Evolutionary conservation across 169 alveolate genomes (phyloP), one percentile per base, ranked within the genome.

Genomic region (Toxoplasma gondii): DNA sequence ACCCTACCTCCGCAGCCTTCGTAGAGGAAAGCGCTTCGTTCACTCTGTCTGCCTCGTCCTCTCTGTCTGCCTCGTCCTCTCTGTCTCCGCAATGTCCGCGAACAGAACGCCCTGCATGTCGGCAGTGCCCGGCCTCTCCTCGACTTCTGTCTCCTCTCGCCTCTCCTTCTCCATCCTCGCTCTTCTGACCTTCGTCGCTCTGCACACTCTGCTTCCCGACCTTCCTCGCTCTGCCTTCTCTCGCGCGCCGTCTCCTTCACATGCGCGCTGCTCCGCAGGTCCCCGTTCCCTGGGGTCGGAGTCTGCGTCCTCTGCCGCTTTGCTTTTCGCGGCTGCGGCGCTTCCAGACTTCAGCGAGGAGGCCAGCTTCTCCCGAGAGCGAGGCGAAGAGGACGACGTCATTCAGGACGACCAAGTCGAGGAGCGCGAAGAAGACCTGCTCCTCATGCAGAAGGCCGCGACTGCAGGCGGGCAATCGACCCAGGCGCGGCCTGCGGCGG

Each of bases 351-450:
- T 31, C n/a, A 22, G 34, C 34, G 34, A 64, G 74, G 74, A 64
- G 74, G 29, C 24, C 31, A 31, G 22, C 74, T 16, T 78, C 10
- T 29, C 82, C 39, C 34, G 17, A 22, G 82, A 69, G 16, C 86
- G 22, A 9, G 44, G 4, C 39, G 86, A 78, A 7, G 86, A 78
- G 5, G 86, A 78, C 49, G 86, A 78, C 44, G 86, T 12, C 45
- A 78, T 78, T 45, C 27, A 1, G 45, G 86, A 16, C 39, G 86
- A 78, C 45, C 45, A 78, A 12, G 2, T 78, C 45, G 86, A 78
- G n/a, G 86, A 78, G 86, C 39, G 86, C 39, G 86, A 78, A 78
- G 86, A 78, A 19, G 86, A 78, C n/a, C 49, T 78, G 45, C 43
- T 78, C 39, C 86, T 78, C 27, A 78, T 78, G 86, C 86, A 78